Evolutionary conservation across 2,329 filamentous ascomycete species (phyloP).

Genomic region (Cadophora luteo-olivacea): DNA sequence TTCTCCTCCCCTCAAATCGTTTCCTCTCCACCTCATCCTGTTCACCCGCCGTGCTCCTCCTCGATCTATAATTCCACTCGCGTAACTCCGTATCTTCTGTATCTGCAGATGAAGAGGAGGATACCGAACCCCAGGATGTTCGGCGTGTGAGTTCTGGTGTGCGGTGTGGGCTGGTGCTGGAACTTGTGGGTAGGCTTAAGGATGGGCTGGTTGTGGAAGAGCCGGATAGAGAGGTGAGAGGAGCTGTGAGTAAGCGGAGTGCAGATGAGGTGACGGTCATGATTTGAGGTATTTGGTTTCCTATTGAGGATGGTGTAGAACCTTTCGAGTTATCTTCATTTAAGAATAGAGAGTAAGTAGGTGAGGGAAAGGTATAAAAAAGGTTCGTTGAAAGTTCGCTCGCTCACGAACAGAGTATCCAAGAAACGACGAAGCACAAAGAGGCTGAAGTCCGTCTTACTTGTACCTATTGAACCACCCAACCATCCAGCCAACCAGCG

Average conservation of each 20-base stretch:
- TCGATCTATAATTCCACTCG: conserved; percentile 25
- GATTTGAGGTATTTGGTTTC: conserved; percentile 13
- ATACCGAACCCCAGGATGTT: conserved; percentile 22
- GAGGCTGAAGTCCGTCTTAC: conserved; percentile 21
- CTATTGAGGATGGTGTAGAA: background rate
- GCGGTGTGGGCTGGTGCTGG: background rate
- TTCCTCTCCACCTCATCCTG: conserved; percentile 32
- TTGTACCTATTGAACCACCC: background rate
- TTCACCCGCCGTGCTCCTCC: background rate
- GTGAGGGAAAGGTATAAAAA: background rate
- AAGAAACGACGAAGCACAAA: background rate
- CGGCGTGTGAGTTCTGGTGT: conserved; percentile 18
- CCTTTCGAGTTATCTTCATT: background rate
- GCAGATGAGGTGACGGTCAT: conserved; percentile 25
- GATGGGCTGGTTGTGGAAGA: background rate
- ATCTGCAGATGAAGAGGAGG: conserved; percentile 20
- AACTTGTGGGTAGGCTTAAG: too few relatives aligned
- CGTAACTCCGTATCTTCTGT: conserved; percentile 28
- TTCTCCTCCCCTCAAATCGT: conserved; percentile 20
- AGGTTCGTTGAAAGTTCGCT: background rate
- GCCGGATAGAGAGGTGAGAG: conserved; percentile 17
- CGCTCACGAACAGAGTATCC: background rate
- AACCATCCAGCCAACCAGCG: background rate
- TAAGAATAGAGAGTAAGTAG: background rate
- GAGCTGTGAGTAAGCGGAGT: conserved; percentile 34